Evolutionary conservation across 257 asterid species (phyloP).

Genomic region (Solanum verrucosum): DNA sequence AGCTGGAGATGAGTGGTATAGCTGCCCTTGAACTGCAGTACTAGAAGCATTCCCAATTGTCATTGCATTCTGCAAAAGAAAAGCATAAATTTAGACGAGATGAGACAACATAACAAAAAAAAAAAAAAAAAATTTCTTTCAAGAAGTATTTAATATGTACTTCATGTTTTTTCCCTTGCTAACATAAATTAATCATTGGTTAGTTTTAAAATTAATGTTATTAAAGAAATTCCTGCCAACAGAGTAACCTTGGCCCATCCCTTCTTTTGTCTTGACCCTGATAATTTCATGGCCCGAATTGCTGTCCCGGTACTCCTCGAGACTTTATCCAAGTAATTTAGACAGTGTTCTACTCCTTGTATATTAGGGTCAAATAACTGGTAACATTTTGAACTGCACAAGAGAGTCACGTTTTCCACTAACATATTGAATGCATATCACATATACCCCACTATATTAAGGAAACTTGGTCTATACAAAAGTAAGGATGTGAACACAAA

Average conservation of each 20-base stretch:
- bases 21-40: slow-evolving; percentile 42
- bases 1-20: slow-evolving; percentile 33
- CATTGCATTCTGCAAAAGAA: slow-evolving; percentile 49
- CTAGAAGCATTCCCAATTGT: slow-evolving; percentile 45
- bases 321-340: background rate
- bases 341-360: background rate
- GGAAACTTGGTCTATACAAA: background rate
- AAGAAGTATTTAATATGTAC: background rate
- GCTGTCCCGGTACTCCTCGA: background rate
- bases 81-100: background rate
- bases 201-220: background rate
- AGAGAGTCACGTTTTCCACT: background rate
- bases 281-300: background rate
- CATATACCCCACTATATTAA: background rate
- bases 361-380: background rate
- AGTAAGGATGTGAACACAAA: background rate
- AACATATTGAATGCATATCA: background rate
- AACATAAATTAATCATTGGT: background rate
- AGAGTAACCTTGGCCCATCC: background rate
- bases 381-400: background rate
- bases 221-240: background rate
- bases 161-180: background rate
- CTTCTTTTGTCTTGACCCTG: background rate
- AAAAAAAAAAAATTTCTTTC: background rate
- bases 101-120: background rate